Evolutionary conservation across 208 protist species (phyloP).

Genomic region (Leishmania aethiopica): DNA sequence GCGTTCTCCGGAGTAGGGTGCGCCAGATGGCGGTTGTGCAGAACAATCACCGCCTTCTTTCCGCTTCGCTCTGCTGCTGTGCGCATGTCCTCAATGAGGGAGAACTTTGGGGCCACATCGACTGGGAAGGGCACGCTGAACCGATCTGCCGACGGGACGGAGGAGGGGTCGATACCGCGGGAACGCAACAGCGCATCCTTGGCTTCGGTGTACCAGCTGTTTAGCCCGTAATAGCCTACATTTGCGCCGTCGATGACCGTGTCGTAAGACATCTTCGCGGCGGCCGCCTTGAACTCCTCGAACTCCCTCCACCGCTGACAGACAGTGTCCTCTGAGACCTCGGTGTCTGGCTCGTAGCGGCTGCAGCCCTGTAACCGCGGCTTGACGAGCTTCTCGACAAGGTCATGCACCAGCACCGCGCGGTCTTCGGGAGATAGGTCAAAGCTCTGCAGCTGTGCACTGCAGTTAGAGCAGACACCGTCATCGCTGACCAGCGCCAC

Average conservation of each 20-base stretch:
- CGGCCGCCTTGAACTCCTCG: constrained; percentile 48
- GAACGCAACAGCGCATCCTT: constrained; percentile 57
- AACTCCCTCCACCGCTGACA: constrained; percentile 55
- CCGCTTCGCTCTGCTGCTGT: constrained; percentile 34
- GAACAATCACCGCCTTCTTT: constrained; percentile 64
- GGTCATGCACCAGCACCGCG: constrained; percentile 53
- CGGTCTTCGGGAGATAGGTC: constrained; percentile 60
- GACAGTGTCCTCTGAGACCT: constrained; percentile 42
- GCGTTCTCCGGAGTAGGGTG: constrained; percentile 37
- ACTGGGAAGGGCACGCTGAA: constrained; percentile 74
- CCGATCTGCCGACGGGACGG: constrained; percentile 42
- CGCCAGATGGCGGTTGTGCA: constrained; percentile 68
- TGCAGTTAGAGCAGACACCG: constrained; percentile 55
- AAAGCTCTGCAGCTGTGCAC: constrained; percentile 50
- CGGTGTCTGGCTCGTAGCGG: constrained; percentile 61
- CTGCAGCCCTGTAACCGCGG: constrained; percentile 51
- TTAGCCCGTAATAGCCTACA: constrained; percentile 86
- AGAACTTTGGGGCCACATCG: constrained; percentile 85
- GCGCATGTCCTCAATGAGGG: constrained; percentile 76
- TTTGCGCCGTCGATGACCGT: constrained; percentile 83
- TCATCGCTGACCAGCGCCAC: constrained; percentile 24
- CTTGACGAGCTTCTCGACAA: constrained; percentile 72
- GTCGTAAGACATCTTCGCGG: constrained; percentile 57
- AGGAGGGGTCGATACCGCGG: constrained; percentile 45
- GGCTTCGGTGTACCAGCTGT: constrained; percentile 71